Conservation (phyloP, 805 yeast genomes). For the Ogataea paraovalis region DNA sequence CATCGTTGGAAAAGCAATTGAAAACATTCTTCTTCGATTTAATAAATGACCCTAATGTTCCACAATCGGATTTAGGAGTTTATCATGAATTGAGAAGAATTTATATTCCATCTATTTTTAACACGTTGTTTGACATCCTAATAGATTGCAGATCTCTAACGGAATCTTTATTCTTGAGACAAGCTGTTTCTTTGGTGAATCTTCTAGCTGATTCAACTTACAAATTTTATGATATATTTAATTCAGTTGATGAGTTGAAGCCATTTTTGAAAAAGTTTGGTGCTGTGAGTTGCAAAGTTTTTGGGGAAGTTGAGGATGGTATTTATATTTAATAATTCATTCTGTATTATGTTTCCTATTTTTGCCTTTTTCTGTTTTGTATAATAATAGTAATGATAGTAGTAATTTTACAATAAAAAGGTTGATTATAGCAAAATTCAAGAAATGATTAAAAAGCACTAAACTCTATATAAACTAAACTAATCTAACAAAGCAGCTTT, state of each 20-base stretch:
- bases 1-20: constrained; percentile 14
- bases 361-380: neutral
- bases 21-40: constrained; percentile 34
- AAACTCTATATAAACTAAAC: neutral
- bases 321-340: constrained; percentile 32
- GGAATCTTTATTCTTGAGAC: constrained; percentile 41
- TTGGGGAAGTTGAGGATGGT: constrained; percentile 34
- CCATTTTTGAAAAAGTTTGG: constrained; percentile 54
- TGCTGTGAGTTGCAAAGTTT: constrained; percentile 38
- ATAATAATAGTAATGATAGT: neutral
- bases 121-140: constrained; percentile 59
- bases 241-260: constrained; percentile 43
- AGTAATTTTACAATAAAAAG: too few relatives aligned
- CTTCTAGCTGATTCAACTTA: constrained; percentile 64
- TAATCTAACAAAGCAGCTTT: constrained; percentile 84
- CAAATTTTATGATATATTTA: constrained; percentile 58
- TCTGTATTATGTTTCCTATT: neutral
- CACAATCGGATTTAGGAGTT: constrained; percentile 34
- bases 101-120: constrained; percentile 70
- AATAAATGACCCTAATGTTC: constrained; percentile 12
- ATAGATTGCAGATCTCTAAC: constrained; percentile 38
- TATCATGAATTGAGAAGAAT: constrained; percentile 55
- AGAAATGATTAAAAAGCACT: neutral
- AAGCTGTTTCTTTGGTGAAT: constrained; percentile 57
- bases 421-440: neutral